A percentile compares a stretch with the other conserved stretches of the same genome.
Conservation (phyloP, 2,329 filamentous ascomycete genomes). For the Epichloe baconii region DNA sequence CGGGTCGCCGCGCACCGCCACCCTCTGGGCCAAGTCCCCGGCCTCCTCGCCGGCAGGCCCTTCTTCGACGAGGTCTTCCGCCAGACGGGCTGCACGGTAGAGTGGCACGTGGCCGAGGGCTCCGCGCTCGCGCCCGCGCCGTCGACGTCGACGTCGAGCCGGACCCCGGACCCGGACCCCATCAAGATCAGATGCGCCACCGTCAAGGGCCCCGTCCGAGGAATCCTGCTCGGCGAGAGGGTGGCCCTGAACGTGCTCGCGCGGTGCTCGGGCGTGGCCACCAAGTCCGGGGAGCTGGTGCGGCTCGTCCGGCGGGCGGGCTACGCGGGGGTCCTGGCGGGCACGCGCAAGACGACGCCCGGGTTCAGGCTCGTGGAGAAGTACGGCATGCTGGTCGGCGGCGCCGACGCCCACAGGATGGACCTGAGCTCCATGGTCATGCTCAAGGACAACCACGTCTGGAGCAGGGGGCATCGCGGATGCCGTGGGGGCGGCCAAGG, state of each 20-base stretch:
- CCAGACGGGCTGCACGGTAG: slow-evolving; percentile 81
- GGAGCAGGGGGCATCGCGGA: slow-evolving; percentile 76
- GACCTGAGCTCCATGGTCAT: slow-evolving; percentile 93
- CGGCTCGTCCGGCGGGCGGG: slow-evolving; percentile 48
- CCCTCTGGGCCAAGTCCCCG: slow-evolving; percentile 57
- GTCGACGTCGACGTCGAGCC: slow-evolving; percentile 11
- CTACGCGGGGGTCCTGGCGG: slow-evolving; percentile 75
- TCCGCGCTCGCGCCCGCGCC: slow-evolving; percentile 39
- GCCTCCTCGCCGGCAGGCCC: slow-evolving; percentile 79
- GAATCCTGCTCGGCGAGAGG: slow-evolving; percentile 76
- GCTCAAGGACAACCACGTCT: slow-evolving; percentile 98
- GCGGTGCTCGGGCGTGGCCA: slow-evolving; percentile 83
- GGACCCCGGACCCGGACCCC: not conserved
- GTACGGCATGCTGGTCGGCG: slow-evolving; percentile 92
- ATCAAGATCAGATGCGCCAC: slow-evolving; percentile 57
- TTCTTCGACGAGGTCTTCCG: slow-evolving; percentile 92
- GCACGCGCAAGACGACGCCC: slow-evolving; percentile 92
- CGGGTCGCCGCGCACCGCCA: slow-evolving; percentile 47
- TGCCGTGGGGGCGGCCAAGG: slow-evolving; percentile 72
- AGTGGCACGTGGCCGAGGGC: slow-evolving; percentile 78
- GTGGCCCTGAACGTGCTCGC: slow-evolving; percentile 86
- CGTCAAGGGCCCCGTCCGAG: slow-evolving; percentile 69
- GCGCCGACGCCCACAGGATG: slow-evolving; percentile 82
- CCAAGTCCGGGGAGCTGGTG: slow-evolving; percentile 45
- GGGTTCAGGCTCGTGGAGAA: slow-evolving; percentile 94